Base-by-base conservation (phyloP, 352 stramenopile genomes). In the Phytophthora brassicae region DNA sequence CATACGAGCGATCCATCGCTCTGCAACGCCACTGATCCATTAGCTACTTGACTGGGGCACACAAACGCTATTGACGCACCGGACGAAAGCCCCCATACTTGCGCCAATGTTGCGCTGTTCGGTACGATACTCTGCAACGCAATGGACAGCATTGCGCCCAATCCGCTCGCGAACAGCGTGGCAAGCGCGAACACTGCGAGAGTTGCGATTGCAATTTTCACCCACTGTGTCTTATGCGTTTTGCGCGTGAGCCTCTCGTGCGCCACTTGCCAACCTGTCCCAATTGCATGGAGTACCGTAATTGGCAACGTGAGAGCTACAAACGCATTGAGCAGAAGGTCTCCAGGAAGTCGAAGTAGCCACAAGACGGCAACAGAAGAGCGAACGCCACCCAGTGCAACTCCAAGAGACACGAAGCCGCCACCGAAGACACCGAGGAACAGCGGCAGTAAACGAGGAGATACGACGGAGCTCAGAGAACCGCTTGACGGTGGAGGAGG, bases 111-210 rank as follows among this genome's bases (percentile, higher is more conserved):
- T 8, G 29, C 55, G 48, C 45, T 79, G 11, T 39, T 47, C 2
- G 62, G 60, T 7, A 88, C 70, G 35, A 79, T 60, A 19, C 69
- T 61, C 28, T 70, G 64, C 22, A 81, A 64, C n/a, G 56, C 66
- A 17, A 82, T 48, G 14, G 61, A 72, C 17, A 86, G 45, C n/a
- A 88, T 31, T 22, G 70, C 70, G 14, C 81, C 81, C 17, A 90
- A n/a, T 0, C 60, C 52, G 39, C 79, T 84, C 29, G 75, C 79
- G 45, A 67, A 67, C 29, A 89, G 41, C 41, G 75, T 83, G 9
- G 67, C 57, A 3, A 53, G 46, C 35, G 70, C 31, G 63, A 85
- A 88, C 20, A 49, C 76, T 35, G 52, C 57, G 20, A 69, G 49
- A 7, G 65, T 58, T 24, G 39, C 44, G 5, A 33, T 36, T 7